Base-by-base conservation (phyloP, 495 filamentous ascomycete species). In the Pyronema omphalodes region DNA sequence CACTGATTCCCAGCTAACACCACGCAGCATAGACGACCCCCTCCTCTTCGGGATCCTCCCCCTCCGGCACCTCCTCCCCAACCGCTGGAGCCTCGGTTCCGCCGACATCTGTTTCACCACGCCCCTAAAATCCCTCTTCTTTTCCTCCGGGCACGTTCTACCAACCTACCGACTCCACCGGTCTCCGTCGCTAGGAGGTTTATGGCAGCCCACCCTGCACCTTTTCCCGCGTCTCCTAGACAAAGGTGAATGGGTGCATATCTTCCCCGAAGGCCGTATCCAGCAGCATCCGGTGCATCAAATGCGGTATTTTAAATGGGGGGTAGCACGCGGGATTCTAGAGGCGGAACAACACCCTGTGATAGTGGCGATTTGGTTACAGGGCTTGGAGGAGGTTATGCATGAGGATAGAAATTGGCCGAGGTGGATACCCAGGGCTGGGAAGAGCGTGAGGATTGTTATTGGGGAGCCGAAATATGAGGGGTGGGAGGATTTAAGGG, bases 261-360 rank as follows among this genome's bases (percentile, higher is more conserved):
- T 96, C 43, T 98, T 95, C 69, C 91, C 91, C 37, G 91, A 98
- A 67, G 91, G 87, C 11, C 82, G 81, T 58, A 84, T 94, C 6
- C 88, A 96, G 68, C 91, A 98, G 70, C 78, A 88, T 53, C 78
- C 83, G 3, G 67, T 73, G 34, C 78, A 80, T 57, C 77, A 79
- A 37, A 82, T 95, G 76, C 83, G 89, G 9, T 98, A 98, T 70
- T 94, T 94, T 76, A 93, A 91, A 67, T 98, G 91, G 91, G 91
- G 91, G 6, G 71, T 95, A 6, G 82, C 88, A 4, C 77, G 91
- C 1, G 70, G 94, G 37, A 89, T 98, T 50, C 74, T 98, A 8
- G 91, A 98, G 66, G 71, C 81, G 46, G 83, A 86, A 23, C 82
- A 83, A 33, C 76, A 78, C 43, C 91, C 91, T 0, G 82, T 86